Base-by-base conservation (phyloP, 2,329 filamentous ascomycete species). In the Ophidiomyces ophidiicola region DNA sequence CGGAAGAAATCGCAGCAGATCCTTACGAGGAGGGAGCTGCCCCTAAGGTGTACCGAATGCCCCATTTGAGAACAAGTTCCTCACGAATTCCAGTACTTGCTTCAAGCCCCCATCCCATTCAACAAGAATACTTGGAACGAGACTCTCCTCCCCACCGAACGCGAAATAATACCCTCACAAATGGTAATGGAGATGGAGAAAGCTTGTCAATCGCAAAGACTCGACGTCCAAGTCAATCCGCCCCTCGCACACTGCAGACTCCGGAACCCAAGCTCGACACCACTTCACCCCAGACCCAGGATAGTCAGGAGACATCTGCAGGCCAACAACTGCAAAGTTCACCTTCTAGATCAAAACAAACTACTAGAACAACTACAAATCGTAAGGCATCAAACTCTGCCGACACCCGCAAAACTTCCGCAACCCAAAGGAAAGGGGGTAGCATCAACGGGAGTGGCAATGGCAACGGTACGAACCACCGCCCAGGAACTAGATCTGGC, bases 11-110 rank as follows among this genome's bases (percentile, higher is more conserved):
- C 45, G 78, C 80, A 18, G 63, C 66, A 6, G 67, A 73, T 20
- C 58, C 23, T 43, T 55, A 48, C 18, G 48, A 55, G 40, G 56
- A 63, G 6, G 21, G 29, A n/a, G 53, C 57, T 29, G 48, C 57
- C 6, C 53, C 31, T 66, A 75, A 50, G 68, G 72, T 56, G 60
- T 72, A 53, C 64, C 49, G 59, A 63, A 53, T 72, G 61, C 61
- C 72, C 50, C 48, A 64, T 56, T 47, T 70, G 57, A 53, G 80
- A 71, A 62, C 73, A 68, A 64, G 74, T 63, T 65, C 72, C 3
- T 94, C 88, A 31, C 78, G 84, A 39, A 94, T 98, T 55, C 90
- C 90, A 1, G 71, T 96, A 25, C 78, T 85, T 20, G 87, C 84
- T 51, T 67, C 73, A 10, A 94, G 84, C 55, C 81, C 82, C 2